Conservation (phyloP, 805 yeast species). For the Candida xiaguanensis region DNA sequence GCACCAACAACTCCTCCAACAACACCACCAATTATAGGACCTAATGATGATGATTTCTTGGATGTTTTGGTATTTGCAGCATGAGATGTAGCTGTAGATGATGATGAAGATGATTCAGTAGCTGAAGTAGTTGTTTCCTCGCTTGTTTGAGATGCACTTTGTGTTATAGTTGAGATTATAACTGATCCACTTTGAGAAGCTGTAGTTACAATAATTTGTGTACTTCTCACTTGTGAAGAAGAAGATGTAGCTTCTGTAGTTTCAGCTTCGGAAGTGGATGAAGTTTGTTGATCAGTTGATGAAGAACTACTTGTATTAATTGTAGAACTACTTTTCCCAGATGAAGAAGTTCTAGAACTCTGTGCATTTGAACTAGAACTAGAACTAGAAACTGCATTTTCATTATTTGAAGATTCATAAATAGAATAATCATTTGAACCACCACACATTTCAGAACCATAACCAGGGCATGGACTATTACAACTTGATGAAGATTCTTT, state of each 20-base stretch:
- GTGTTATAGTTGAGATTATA: conserved; percentile 8
- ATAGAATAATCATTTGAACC: conserved; percentile 31
- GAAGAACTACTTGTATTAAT: conserved; percentile 5
- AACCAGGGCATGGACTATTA: conserved; percentile 34
- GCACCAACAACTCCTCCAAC: conserved; percentile 39
- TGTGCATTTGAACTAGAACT: not conserved
- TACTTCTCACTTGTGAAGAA: conserved; percentile 7
- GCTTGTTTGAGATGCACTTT: conserved; percentile 10
- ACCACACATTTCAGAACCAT: conserved; percentile 34
- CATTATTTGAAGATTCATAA: conserved; percentile 14
- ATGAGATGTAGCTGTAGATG: conserved; percentile 2
- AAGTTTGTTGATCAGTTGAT: not conserved
- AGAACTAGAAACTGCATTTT: conserved; percentile 2
- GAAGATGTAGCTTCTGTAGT: conserved; percentile 11
- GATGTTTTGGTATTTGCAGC: not conserved
- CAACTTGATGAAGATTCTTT: conserved; percentile 21
- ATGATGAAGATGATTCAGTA: conserved; percentile 9
- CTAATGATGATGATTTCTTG: conserved; percentile 31
- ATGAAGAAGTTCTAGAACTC: too few relatives aligned
- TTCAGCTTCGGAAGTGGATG: conserved; percentile 8
- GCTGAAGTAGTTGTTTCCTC: conserved; percentile 13
- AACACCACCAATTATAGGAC: conserved; percentile 41
- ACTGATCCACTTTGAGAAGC: conserved; percentile 10
- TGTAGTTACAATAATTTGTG: conserved; percentile 18
- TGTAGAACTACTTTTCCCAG: conserved; percentile 12